phyloP scores from a whole-genome alignment of 306 rosid species.

The Quillaja saponaria region DNA sequence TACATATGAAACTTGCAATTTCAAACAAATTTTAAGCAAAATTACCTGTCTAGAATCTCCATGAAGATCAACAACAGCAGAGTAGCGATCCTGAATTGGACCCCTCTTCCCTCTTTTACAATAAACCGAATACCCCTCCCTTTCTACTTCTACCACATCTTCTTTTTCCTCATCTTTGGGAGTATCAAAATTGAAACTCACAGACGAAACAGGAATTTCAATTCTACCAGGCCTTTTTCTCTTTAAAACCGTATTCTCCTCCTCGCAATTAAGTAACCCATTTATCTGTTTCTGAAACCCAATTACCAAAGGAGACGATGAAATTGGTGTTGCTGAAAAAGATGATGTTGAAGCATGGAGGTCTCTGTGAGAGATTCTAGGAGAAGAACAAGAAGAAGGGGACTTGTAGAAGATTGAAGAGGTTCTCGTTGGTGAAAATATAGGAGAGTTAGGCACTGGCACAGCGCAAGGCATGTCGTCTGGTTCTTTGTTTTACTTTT shows the following conservation, averaged over 20 bases:
- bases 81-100: conserved; percentile 51
- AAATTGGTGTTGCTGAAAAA: neutral
- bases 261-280: neutral
- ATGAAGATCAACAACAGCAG: conserved; percentile 40
- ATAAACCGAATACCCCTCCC: conserved; percentile 46
- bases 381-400: conserved; percentile 35
- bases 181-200: conserved; percentile 30
- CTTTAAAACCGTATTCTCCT: conserved; percentile 35
- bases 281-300: conserved; percentile 19
- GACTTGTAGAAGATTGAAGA: conserved; percentile 36
- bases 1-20: too few species aligned
- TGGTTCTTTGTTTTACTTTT: too few species aligned
- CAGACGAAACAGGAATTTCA: conserved; percentile 25
- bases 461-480: conserved; percentile 47
- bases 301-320: conserved; percentile 19
- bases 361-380: too few species aligned
- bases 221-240: conserved; percentile 53
- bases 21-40: neutral
- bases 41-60: too few species aligned
- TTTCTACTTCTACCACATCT: conserved; percentile 50
- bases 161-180: conserved; percentile 22
- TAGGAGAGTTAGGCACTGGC: conserved; percentile 40
- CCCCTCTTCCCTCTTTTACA: conserved; percentile 56
- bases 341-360: conserved; percentile 27
- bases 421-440: conserved; percentile 43